phyloP scores from a whole-genome alignment of 306 rosid genomes.

The Fragaria ananassa region DNA sequence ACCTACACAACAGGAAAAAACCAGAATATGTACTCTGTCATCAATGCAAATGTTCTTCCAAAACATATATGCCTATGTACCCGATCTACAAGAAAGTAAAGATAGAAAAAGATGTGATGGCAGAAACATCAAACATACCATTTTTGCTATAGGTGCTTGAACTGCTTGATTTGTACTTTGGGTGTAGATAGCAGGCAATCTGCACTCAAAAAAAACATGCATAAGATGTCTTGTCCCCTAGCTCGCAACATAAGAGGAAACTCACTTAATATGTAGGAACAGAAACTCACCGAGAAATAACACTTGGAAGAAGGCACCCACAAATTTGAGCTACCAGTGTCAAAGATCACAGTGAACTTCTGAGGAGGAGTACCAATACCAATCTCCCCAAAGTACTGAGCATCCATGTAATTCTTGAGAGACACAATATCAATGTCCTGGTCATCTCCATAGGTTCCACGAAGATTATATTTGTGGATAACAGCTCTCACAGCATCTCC shows the following conservation, averaged over 20 bases:
- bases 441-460: constrained; percentile 27
- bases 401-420: constrained; percentile 82
- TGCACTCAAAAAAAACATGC: constrained; percentile 24
- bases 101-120: background rate
- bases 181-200: constrained; percentile 54
- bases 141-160: constrained; percentile 49
- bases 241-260: background rate
- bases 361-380: constrained; percentile 84
- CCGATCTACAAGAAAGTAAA: background rate
- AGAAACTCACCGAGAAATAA: constrained; percentile 56
- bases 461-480: constrained; percentile 27
- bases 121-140: constrained; percentile 34
- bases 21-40: constrained; percentile 7
- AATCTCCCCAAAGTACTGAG: constrained; percentile 89
- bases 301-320: constrained; percentile 94
- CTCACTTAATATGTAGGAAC: constrained; percentile 21
- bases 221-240: background rate
- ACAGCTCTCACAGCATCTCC: constrained; percentile 24
- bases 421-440: constrained; percentile 52
- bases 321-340: constrained; percentile 84
- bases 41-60: background rate
- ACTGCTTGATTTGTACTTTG: constrained; percentile 45
- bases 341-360: constrained; percentile 70
- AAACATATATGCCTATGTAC: background rate
- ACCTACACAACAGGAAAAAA: constrained; percentile 29